These are phyloP conservation scores for Metahyphopichia silvanorum DNA, from an alignment of 805 yeast genomes.

Conservation along the genomic window DNA sequence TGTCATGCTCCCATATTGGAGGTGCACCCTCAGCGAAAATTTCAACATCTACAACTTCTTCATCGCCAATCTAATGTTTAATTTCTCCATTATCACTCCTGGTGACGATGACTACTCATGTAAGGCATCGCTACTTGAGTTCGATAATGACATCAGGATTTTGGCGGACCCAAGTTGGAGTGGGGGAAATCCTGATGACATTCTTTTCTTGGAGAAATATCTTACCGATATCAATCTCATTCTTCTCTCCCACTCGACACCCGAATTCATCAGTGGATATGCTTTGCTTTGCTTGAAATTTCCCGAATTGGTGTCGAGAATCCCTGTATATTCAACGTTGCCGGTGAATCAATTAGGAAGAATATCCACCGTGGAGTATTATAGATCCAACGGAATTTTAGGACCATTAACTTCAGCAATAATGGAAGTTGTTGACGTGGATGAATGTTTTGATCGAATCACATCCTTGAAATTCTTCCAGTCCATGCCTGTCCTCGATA, in stretches of 20 bases:
- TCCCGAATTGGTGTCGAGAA: slow-evolving; percentile 51
- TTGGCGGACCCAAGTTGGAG: slow-evolving; percentile 79
- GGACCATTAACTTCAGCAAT: slow-evolving; percentile 64
- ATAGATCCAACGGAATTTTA: slow-evolving; percentile 65
- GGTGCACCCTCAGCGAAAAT: background rate
- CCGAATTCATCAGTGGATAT: slow-evolving; percentile 77
- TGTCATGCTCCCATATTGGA: too few species aligned
- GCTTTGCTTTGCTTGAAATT: slow-evolving; percentile 59
- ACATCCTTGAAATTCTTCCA: slow-evolving; percentile 76
- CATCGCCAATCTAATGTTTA: slow-evolving; percentile 24
- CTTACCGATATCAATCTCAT: slow-evolving; percentile 57
- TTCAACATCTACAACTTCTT: background rate
- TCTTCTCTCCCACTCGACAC: slow-evolving; percentile 82
- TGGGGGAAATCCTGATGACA: slow-evolving; percentile 39
- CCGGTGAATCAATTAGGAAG: slow-evolving; percentile 88
- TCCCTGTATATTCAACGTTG: slow-evolving; percentile 83
- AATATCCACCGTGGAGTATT: slow-evolving; percentile 78
- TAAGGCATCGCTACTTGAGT: slow-evolving; percentile 50
- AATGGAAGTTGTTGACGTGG: slow-evolving; percentile 71
- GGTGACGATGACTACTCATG: slow-evolving; percentile 23
- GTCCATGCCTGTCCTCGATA: slow-evolving; percentile 60
- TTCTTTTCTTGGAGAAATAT: slow-evolving; percentile 30
- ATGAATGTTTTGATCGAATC: slow-evolving; percentile 72
- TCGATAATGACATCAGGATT: slow-evolving; percentile 53
- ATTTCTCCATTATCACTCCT: slow-evolving; percentile 33